Conservation (phyloP, 1,284 basidiomycete genomes). For the Ustilago vetiveriae region DNA sequence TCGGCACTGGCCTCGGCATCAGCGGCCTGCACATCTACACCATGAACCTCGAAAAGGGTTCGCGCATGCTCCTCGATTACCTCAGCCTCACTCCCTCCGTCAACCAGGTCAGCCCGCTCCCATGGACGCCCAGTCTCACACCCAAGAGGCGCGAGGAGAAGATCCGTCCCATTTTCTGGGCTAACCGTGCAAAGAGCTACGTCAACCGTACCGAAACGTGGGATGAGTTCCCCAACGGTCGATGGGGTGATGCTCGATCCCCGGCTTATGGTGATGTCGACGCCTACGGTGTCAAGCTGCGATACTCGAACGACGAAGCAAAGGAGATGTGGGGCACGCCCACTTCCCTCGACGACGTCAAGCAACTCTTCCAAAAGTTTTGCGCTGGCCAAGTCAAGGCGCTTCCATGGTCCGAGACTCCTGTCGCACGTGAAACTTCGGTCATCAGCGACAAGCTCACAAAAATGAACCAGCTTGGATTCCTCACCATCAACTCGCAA, state of each 20-base stretch:
- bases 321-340: conserved; percentile 66
- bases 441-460: conserved; percentile 83
- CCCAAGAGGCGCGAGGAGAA: conserved; percentile 65
- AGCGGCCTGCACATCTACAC: conserved; percentile 67
- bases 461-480: conserved; percentile 84
- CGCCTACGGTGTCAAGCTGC: conserved; percentile 76
- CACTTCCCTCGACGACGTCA: conserved; percentile 51
- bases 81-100: conserved; percentile 60
- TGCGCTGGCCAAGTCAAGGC: conserved; percentile 70
- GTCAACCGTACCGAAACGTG: conserved; percentile 71
- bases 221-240: conserved; percentile 99
- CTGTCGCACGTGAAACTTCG: conserved; percentile 83
- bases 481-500: conserved; percentile 97
- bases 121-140: conserved; percentile 64
- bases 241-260: conserved; percentile 94
- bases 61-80: conserved; percentile 66
- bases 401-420: conserved; percentile 95
- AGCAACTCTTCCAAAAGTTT: conserved; percentile 67
- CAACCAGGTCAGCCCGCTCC: conserved; percentile 62
- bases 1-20: conserved; percentile 57
- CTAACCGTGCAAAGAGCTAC: conserved; percentile 64
- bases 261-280: conserved; percentile 98
- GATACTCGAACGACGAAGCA: conserved; percentile 79
- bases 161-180: conserved; percentile 67
- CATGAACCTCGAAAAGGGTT: conserved; percentile 66